Percentiles rank a stretch among this genome's conserved stretches.
phyloP scores from a whole-genome alignment of 257 asterid species.

The Dorcoceras hygrometricum region DNA sequence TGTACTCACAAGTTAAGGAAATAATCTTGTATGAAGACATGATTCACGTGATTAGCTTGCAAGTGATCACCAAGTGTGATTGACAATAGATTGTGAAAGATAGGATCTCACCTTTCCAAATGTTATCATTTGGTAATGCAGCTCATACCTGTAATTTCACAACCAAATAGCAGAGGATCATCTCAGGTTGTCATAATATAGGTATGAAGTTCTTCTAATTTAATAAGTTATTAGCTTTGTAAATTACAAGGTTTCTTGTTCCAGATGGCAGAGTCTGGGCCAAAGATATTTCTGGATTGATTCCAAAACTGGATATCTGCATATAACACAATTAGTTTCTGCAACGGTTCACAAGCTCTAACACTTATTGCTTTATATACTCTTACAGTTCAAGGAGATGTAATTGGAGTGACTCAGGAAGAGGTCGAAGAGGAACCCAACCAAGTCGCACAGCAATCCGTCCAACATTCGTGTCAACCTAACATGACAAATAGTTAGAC shows the following conservation, averaged over 20 bases:
- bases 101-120: slow-evolving; percentile 78
- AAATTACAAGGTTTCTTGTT: slow-evolving; percentile 80
- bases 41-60: slow-evolving; percentile 18
- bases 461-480: slow-evolving; percentile 99
- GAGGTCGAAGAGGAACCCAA: slow-evolving; percentile 99
- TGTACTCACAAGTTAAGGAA: slow-evolving; percentile 33
- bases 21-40: slow-evolving; percentile 15
- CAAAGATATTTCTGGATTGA: slow-evolving; percentile 92
- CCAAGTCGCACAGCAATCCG: slow-evolving; percentile 96
- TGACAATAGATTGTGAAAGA: slow-evolving; percentile 9
- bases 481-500: slow-evolving; percentile 30
- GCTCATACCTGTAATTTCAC: slow-evolving; percentile 72
- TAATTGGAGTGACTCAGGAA: slow-evolving; percentile 87
- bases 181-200: slow-evolving; percentile 18
- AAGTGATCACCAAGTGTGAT: not conserved
- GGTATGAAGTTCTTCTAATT: slow-evolving; percentile 23
- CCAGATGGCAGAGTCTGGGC: slow-evolving; percentile 96
- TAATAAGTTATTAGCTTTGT: slow-evolving; percentile 16
- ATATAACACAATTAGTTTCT: slow-evolving; percentile 29
- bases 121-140: slow-evolving; percentile 97
- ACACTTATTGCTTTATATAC: slow-evolving; percentile 15
- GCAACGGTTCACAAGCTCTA: slow-evolving; percentile 13
- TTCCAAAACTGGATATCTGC: slow-evolving; percentile 89
- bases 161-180: slow-evolving; percentile 30
- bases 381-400: slow-evolving; percentile 98